Base-by-base conservation (phyloP, 2,329 filamentous ascomycete genomes). In the Metarhizium robertsii region DNA sequence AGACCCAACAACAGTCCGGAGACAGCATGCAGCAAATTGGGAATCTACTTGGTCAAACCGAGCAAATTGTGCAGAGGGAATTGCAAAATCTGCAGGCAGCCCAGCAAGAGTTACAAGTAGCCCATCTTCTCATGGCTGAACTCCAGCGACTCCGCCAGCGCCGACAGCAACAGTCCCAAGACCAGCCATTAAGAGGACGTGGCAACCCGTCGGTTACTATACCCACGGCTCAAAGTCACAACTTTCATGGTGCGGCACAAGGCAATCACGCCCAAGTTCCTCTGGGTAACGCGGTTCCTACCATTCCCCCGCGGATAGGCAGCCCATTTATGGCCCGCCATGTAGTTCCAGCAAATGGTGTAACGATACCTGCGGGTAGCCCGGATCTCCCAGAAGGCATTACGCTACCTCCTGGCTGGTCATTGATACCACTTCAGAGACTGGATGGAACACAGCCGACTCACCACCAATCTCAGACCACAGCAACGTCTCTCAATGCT, bases 31-130 rank as follows among this genome's bases (percentile, higher is more conserved):
- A 70, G 47, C 73, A 76, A 2, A 77, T 87, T 30, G 77, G 82
- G 52, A 70, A 73, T 14, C 82, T 90, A 55, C 72, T 94, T 38
- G 74, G 79, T 38, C 79, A 85, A 45, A 77, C 90, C 14, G 86
- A 90, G 61, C 79, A 85, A 54, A 81, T 87, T 54, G 76, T 94
- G 29, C 76, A 85, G 61, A 80, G 83, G 55, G 87, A 92, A 64
- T 77, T 89, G 38, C 76, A 80, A 50, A 73, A 72, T 46, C 73
- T 92, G 18, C 80, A 85, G 49, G 65, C 80, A 38, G 81, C 83
- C 16, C 80, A 87, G 52, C 79, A 85, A 38, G 87, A 94, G 66
- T 67, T 92, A 4, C 79, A 83, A 50, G 72, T 81, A n/a, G 73
- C 91, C n/a, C 79, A 85, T 53, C 72, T 83, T 16, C 74, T 94